Evolutionary conservation across 192 early-diverging fungal species (phyloP).

Genomic region (Geranomyces variabilis): DNA sequence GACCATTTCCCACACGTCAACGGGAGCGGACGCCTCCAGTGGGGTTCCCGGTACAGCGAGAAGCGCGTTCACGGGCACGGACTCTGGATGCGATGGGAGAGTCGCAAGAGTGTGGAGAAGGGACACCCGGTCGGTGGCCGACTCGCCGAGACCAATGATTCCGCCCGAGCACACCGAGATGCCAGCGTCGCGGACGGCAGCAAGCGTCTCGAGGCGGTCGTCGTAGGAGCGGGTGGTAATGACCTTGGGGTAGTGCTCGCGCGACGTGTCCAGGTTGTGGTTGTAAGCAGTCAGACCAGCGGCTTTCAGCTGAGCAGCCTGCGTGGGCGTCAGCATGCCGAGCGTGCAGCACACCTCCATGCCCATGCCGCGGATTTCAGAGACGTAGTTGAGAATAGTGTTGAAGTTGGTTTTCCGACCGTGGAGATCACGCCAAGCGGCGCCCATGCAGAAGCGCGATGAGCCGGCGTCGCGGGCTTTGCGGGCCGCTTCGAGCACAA

Average conservation of each 20-base stretch:
- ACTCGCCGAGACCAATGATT: constrained; percentile 83
- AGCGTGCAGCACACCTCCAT: constrained; percentile 90
- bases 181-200: constrained; percentile 72
- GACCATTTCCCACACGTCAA: constrained; percentile 82
- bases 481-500: constrained; percentile 70
- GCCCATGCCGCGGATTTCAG: constrained; percentile 73
- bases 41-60: constrained; percentile 83
- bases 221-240: constrained; percentile 82
- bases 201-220: constrained; percentile 76
- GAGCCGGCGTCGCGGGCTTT: constrained; percentile 76
- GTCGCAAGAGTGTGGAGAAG: constrained; percentile 77
- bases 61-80: constrained; percentile 79
- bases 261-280: constrained; percentile 82
- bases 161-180: constrained; percentile 84
- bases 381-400: constrained; percentile 72
- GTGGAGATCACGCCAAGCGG: constrained; percentile 79
- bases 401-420: constrained; percentile 85
- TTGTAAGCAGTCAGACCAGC: constrained; percentile 86
- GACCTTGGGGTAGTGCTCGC: constrained; percentile 76
- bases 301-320: constrained; percentile 76
- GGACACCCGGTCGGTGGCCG: constrained; percentile 69
- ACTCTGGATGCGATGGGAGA: constrained; percentile 72
- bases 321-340: constrained; percentile 76
- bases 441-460: constrained; percentile 86
- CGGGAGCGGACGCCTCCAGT: constrained; percentile 72